Evolutionary conservation across 768 basidiomycete genomes (phyloP).

Genomic region (Suillus paluster): DNA sequence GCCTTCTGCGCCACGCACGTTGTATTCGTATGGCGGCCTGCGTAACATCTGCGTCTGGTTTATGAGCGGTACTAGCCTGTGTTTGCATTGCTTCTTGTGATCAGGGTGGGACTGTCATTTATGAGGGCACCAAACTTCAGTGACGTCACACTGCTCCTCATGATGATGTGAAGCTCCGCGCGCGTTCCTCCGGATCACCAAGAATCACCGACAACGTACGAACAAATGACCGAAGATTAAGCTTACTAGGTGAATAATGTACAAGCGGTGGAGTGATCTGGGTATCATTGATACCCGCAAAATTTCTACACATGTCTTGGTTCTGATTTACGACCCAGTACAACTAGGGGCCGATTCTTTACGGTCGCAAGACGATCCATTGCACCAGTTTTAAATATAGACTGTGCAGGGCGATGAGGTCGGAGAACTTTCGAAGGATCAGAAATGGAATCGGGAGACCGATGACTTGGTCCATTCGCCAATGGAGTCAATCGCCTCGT

Average conservation of each 20-base stretch:
- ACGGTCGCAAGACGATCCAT: background rate
- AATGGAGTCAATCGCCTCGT: background rate
- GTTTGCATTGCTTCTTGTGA: background rate
- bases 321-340: background rate
- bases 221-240: background rate
- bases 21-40: conserved; percentile 45
- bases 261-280: no score
- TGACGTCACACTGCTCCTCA: conserved; percentile 1
- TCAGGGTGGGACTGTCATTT: background rate
- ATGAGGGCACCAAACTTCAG: background rate
- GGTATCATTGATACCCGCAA: no score
- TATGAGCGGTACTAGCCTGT: background rate
- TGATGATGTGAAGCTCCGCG: no score
- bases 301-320: background rate
- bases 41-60: background rate
- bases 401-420: background rate
- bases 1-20: conserved; percentile 40
- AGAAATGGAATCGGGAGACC: background rate
- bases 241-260: conserved; percentile 87
- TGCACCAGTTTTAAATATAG: background rate
- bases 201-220: conserved; percentile 6
- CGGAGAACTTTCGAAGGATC: background rate
- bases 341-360: conserved; percentile 1
- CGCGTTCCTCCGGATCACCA: conserved; percentile 85
- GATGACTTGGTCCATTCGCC: background rate